Evolutionary conservation across 306 rosid genomes (phyloP).

Genomic region (Argentina anserina): DNA sequence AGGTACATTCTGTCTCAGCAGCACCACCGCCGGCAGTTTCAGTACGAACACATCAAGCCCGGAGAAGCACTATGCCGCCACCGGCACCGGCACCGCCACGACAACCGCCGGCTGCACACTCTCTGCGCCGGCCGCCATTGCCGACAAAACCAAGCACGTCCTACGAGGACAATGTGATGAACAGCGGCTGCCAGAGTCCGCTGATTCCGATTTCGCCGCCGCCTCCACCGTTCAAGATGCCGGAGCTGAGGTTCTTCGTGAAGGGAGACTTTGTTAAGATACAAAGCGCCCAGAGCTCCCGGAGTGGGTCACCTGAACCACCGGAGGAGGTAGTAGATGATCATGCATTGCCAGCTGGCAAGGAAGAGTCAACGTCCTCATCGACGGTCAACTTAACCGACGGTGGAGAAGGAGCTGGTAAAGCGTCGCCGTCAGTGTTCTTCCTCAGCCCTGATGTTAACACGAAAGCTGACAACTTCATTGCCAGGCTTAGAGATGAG

Average conservation of each 20-base stretch:
- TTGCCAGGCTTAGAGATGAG: slow-evolving; percentile 42
- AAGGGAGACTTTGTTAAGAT: slow-evolving; percentile 53
- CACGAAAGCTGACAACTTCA: slow-evolving; percentile 45
- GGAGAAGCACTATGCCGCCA: slow-evolving; percentile 18
- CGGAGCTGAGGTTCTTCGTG: slow-evolving; percentile 42
- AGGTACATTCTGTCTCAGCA: slow-evolving; percentile 49
- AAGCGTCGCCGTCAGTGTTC: slow-evolving; percentile 21
- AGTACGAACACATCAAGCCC: slow-evolving; percentile 23
- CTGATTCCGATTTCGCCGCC: slow-evolving; percentile 54
- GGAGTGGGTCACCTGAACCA: slow-evolving; percentile 56
- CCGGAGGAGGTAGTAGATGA: slow-evolving; percentile 27
- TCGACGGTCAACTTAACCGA: slow-evolving; percentile 14
- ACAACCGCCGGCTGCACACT: neutral
- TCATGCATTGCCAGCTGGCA: slow-evolving; percentile 1
- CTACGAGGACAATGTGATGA: slow-evolving; percentile 22
- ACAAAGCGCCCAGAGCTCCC: slow-evolving; percentile 60
- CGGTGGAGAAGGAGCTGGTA: slow-evolving; percentile 28
- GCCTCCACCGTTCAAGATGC: slow-evolving; percentile 48
- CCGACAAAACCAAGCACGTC: slow-evolving; percentile 34
- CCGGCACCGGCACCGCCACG: slow-evolving; percentile 20
- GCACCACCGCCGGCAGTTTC: slow-evolving; percentile 36
- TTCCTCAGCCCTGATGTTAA: slow-evolving; percentile 93
- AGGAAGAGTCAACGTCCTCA: slow-evolving; percentile 8
- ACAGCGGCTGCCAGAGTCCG: slow-evolving; percentile 49
- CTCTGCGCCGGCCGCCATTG: slow-evolving; percentile 50